Base-by-base conservation (phyloP, 2,329 filamentous ascomycete genomes). In the Penicillium verrucosum region DNA sequence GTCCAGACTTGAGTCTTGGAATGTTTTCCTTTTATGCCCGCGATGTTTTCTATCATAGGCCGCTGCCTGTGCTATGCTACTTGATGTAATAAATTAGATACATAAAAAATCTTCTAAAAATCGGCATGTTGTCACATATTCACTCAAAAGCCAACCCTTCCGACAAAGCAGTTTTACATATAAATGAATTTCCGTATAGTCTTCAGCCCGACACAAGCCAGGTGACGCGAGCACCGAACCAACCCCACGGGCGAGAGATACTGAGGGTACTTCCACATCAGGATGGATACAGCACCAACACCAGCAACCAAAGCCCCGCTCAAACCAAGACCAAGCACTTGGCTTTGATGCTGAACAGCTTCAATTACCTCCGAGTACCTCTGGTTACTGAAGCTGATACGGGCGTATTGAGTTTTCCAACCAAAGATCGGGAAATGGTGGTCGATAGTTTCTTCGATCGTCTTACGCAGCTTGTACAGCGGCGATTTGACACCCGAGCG, bases 371-470 rank as follows among this genome's bases (percentile, higher is more conserved):
- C 88, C 0, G 89, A 90, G 73, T 99, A 99, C 21, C 89, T 80
- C 76, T 96, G 89, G 68, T 96, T 97, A 57, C 90, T 90, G 72
- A 99, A 99, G 64, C 92, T 96, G 9, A 99, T 88, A 21, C 93
- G 83, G 0, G 89, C 86, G 71, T 99, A 99, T 76, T 96, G 91
- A 2, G 94, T 99, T 69, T 88, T 86, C 87, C 93, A 97, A 0
- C 93, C 94, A 12, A 92, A 75, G 27, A 81, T 77, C 0, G 94
- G 94, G 2, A 95, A 69, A 65, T 89, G 87, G 14, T 89, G 82
- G 51, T 88, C 90, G 51, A 97, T 78, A 34, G 82, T 84, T 77
- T 99, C 94, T 70, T 99, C 94, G 14, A 97, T 78, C 62, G 80
- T 86, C 75, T 99, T 99, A 54, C 94, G 85, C 10, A 94, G 72